phyloP scores from a whole-genome alignment of 768 basidiomycete genomes.

The Harrya chromipes region DNA sequence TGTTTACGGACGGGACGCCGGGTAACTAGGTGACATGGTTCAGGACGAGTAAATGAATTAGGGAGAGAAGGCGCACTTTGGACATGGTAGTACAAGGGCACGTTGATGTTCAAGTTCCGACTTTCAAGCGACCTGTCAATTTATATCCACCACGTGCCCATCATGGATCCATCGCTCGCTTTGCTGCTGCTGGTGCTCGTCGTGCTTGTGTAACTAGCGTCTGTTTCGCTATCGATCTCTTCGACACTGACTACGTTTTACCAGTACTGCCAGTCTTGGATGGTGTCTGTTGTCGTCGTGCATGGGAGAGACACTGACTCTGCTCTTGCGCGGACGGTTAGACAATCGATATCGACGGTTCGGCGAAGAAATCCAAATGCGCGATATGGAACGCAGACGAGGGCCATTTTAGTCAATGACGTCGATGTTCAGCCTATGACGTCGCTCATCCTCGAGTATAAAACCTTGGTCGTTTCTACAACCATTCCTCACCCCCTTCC shows the following conservation, averaged over 20 bases:
- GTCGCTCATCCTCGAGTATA: conserved; percentile 13
- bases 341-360: conserved; percentile 36
- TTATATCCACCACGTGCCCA: neutral
- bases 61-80: conserved; percentile 3
- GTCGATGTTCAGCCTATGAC: conserved; percentile 12
- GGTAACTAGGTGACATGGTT: neutral
- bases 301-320: conserved; percentile 48
- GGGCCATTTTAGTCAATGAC: conserved; percentile 22
- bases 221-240: neutral
- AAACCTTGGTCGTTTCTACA: conserved; percentile 6
- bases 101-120: too few relatives aligned
- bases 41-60: neutral
- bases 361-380: conserved; percentile 50
- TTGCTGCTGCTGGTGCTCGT: conserved; percentile 46
- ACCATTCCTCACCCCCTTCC: conserved; percentile 11
- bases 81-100: too few relatives aligned
- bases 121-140: too few relatives aligned
- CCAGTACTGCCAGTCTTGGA: conserved; percentile 47
- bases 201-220: conserved; percentile 41
- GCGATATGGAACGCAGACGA: conserved; percentile 57
- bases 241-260: conserved; percentile 2
- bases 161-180: conserved; percentile 25
- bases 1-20: neutral
- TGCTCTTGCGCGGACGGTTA: conserved; percentile 42
- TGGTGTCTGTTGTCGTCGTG: conserved; percentile 73